phyloP scores from a whole-genome alignment of 768 basidiomycete species.

The Boletus eberwhitei region DNA sequence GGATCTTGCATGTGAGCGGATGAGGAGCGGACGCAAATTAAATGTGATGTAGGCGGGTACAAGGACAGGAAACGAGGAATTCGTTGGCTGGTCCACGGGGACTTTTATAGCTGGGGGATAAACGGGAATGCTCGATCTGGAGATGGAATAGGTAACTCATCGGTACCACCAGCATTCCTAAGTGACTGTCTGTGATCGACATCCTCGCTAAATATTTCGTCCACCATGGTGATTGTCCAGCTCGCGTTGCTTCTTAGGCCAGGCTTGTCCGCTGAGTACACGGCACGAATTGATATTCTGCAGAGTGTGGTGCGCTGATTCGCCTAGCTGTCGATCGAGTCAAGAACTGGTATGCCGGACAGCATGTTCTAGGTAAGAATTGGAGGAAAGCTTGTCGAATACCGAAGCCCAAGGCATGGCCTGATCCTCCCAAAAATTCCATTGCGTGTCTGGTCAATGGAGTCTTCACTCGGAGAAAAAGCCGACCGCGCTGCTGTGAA shows the following conservation, averaged over 20 bases:
- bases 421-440: not conserved
- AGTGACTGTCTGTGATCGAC: not conserved
- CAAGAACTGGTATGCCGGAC: not conserved
- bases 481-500: not conserved
- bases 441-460: not conserved
- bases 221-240: not conserved
- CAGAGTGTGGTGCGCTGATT: not conserved
- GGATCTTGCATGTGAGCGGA: constrained; percentile 53
- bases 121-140: not conserved
- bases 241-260: not conserved
- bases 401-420: not conserved
- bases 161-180: constrained; percentile 8
- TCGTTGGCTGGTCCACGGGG: not conserved
- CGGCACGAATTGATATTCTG: constrained; percentile 3
- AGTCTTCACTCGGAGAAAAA: not conserved
- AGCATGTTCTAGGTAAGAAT: not conserved
- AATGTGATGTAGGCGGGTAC: not conserved
- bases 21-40: not conserved
- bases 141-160: not conserved
- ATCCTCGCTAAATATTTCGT: not conserved
- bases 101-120: constrained; percentile 15
- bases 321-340: not conserved
- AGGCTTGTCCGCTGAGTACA: not conserved
- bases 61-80: not conserved
- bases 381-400: not conserved